These are phyloP conservation scores for Penicillium sp. DNA, from an alignment of 2,329 filamentous ascomycete genomes.

Conservation along the genomic window DNA sequence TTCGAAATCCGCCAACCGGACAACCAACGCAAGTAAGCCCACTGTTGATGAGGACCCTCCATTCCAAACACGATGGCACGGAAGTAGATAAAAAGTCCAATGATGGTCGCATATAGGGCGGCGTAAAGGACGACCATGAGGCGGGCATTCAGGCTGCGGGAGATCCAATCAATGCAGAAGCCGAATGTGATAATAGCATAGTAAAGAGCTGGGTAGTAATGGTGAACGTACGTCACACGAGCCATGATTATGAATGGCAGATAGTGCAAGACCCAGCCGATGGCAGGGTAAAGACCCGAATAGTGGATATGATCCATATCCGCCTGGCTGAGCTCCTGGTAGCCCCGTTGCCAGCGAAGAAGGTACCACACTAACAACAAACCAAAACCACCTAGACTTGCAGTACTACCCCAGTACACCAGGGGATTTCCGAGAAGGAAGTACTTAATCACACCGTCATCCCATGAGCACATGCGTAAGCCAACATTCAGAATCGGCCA, in stretches of 20 bases:
- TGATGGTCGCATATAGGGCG: conserved; percentile 69
- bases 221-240: conserved; percentile 97
- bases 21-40: conserved; percentile 93
- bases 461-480: conserved; percentile 98
- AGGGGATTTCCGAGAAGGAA: conserved; percentile 96
- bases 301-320: conserved; percentile 97
- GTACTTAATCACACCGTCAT: conserved; percentile 93
- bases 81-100: conserved; percentile 86
- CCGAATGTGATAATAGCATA: conserved; percentile 90
- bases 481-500: conserved; percentile 96
- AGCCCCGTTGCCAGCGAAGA: conserved; percentile 94
- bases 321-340: conserved; percentile 71
- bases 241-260: conserved; percentile 96
- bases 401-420: conserved; percentile 93
- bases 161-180: conserved; percentile 84
- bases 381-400: conserved; percentile 71
- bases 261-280: conserved; percentile 97
- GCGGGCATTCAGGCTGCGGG: conserved; percentile 64
- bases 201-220: conserved; percentile 98
- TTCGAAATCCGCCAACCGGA: conserved; percentile 82
- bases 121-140: conserved; percentile 71
- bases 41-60: conserved; percentile 79
- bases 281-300: conserved; percentile 82
- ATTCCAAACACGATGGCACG: conserved; percentile 96
- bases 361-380: conserved; percentile 79